These are phyloP conservation scores for Cephaloascus fragrans DNA, from an alignment of 805 yeast genomes.

Conservation along the genomic window DNA sequence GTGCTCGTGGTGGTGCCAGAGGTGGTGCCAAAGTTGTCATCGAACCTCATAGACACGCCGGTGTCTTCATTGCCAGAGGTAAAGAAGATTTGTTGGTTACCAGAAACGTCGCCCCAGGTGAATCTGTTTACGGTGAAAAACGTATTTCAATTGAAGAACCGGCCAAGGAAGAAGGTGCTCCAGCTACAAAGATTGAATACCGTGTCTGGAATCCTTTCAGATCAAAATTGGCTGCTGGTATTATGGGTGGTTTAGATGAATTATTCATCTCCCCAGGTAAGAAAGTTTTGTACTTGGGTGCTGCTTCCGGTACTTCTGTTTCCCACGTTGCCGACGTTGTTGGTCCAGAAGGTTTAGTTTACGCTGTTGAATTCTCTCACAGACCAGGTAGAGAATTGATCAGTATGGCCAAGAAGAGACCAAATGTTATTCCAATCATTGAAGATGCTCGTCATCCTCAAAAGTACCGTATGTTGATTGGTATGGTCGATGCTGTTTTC, in stretches of 20 bases:
- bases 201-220: constrained; percentile 99
- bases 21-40: constrained; percentile 95
- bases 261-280: constrained; percentile 96
- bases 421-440: constrained; percentile 95
- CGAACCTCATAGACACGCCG: constrained; percentile 98
- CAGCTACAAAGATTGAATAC: constrained; percentile 93
- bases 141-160: constrained; percentile 92
- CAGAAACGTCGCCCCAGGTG: constrained; percentile 97
- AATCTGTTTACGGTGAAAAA: constrained; percentile 97
- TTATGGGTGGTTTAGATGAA: constrained; percentile 99
- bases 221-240: constrained; percentile 99
- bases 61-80: constrained; percentile 99
- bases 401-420: constrained; percentile 99
- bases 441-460: constrained; percentile 99
- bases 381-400: constrained; percentile 99
- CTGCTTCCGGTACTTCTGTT: constrained; percentile 98
- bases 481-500: constrained; percentile 98
- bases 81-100: constrained; percentile 97
- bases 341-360: constrained; percentile 98
- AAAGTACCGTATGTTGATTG: constrained; percentile 96
- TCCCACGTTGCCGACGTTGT: constrained; percentile 97
- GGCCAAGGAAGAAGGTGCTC: constrained; percentile 74
- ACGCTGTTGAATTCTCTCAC: constrained; percentile 98
- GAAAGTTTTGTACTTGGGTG: constrained; percentile 96
- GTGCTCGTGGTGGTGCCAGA: constrained; percentile 71